A percentile compares a stretch with the other conserved stretches of the same genome.
phyloP scores from a whole-genome alignment of 441 rosid genomes.

The Eutrema salsugineum region DNA sequence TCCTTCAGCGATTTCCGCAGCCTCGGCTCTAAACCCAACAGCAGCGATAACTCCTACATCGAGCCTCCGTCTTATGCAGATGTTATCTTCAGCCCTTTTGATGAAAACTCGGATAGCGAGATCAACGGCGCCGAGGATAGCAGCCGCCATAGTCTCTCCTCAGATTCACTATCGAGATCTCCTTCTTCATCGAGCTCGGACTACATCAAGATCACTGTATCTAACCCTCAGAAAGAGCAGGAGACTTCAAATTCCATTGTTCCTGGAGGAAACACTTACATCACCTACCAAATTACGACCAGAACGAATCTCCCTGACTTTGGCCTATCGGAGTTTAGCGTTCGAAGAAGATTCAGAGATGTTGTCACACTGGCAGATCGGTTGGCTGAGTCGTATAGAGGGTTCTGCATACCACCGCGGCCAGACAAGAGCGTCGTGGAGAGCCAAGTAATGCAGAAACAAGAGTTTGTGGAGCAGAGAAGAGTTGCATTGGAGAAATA shows the following conservation, averaged over 20 bases:
- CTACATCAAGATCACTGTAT: constrained; percentile 63
- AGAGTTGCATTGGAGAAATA: constrained; percentile 79
- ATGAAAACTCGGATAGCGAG: constrained; percentile 44
- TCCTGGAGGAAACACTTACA: constrained; percentile 64
- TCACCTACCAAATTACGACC: constrained; percentile 72
- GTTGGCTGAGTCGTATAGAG: constrained; percentile 70
- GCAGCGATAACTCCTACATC: constrained; percentile 50
- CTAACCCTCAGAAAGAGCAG: constrained; percentile 81
- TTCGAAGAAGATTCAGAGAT: constrained; percentile 70
- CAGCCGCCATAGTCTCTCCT: constrained; percentile 35
- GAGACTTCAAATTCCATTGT: constrained; percentile 71
- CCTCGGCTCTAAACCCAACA: constrained; percentile 25
- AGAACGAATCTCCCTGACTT: constrained; percentile 68
- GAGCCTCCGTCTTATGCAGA: constrained; percentile 84
- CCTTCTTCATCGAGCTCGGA: constrained; percentile 49
- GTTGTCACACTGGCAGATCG: constrained; percentile 77
- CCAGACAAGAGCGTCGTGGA: constrained; percentile 89
- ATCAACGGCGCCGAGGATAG: constrained; percentile 51
- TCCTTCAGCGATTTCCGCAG: constrained; percentile 32
- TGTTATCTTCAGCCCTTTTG: constrained; percentile 71
- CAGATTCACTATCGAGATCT: constrained; percentile 43
- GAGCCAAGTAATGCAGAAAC: constrained; percentile 92
- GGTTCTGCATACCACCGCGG: constrained; percentile 73
- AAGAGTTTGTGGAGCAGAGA: constrained; percentile 88
- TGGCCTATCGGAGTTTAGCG: constrained; percentile 61